These are phyloP conservation scores for Endothia cerciana DNA, from an alignment of 2,329 filamentous ascomycete genomes.

Conservation along the genomic window DNA sequence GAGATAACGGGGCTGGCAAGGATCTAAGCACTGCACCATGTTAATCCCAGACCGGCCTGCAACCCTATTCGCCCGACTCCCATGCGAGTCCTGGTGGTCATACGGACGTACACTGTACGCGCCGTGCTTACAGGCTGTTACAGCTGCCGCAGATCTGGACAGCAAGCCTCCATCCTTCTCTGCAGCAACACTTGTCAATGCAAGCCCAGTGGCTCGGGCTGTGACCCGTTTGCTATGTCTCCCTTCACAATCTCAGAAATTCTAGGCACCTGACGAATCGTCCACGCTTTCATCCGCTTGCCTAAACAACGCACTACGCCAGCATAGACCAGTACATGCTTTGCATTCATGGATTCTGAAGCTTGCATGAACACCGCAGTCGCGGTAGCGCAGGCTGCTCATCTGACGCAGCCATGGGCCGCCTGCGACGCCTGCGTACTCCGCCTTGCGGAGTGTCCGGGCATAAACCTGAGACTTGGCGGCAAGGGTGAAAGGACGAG, in stretches of 20 bases:
- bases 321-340: neutral
- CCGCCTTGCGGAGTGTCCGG: slow-evolving; percentile 1
- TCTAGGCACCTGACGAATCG: neutral
- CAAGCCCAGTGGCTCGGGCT: neutral
- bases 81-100: too few relatives aligned
- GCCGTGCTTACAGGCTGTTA: too few relatives aligned
- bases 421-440: neutral
- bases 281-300: neutral
- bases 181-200: neutral
- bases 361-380: neutral
- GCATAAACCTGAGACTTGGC: neutral
- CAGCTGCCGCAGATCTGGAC: too few relatives aligned
- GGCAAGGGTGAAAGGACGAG: neutral
- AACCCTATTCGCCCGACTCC: too few relatives aligned
- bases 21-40: too few relatives aligned
- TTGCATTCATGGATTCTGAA: neutral
- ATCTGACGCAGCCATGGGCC: neutral
- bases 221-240: neutral
- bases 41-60: too few relatives aligned
- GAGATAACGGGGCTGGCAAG: too few relatives aligned
- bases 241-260: neutral
- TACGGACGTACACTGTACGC: too few relatives aligned
- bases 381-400: neutral
- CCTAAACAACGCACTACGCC: neutral
- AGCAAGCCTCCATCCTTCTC: too few relatives aligned